Evolutionary conservation across 176 grass and related monocot species (phyloP).

Genomic region (Oryza meridionalis): DNA sequence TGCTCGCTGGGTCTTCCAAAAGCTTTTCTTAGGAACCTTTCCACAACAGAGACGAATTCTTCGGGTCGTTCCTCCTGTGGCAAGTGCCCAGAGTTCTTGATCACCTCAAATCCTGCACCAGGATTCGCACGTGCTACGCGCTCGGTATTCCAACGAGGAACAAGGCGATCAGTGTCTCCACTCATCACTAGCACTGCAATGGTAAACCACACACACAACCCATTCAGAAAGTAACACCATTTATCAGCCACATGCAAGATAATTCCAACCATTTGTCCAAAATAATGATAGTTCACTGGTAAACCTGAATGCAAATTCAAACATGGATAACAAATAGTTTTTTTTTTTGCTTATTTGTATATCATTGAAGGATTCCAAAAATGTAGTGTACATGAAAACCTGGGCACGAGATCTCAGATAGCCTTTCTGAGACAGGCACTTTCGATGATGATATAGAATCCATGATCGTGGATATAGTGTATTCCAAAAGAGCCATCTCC

Average conservation of each 20-base stretch:
- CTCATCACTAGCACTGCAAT: slow-evolving; percentile 83
- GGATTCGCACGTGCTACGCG: slow-evolving; percentile 61
- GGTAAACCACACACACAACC: background rate
- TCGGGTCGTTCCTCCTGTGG: slow-evolving; percentile 86
- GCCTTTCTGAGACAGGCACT: slow-evolving; percentile 67
- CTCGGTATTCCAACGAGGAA: slow-evolving; percentile 83
- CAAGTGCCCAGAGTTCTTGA: slow-evolving; percentile 82
- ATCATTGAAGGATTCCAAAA: background rate
- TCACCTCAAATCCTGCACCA: slow-evolving; percentile 66
- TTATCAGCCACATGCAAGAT: background rate
- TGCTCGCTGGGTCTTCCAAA: slow-evolving; percentile 49
- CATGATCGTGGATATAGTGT: slow-evolving; percentile 73
- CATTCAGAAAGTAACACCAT: background rate
- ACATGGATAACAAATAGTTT: no score
- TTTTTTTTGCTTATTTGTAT: background rate
- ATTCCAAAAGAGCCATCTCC: slow-evolving; percentile 89
- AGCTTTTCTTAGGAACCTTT: slow-evolving; percentile 57
- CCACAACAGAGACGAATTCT: slow-evolving; percentile 68
- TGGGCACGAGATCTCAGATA: slow-evolving; percentile 87
- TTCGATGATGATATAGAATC: slow-evolving; percentile 60
- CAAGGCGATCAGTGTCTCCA: slow-evolving; percentile 75
- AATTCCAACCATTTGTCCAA: background rate
- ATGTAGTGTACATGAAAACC: slow-evolving; percentile 40
- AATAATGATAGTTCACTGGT: background rate
- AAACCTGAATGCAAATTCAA: no score